phyloP scores from a whole-genome alignment of 2,329 filamentous ascomycete genomes.

The Colletotrichum sansevieriae region DNA sequence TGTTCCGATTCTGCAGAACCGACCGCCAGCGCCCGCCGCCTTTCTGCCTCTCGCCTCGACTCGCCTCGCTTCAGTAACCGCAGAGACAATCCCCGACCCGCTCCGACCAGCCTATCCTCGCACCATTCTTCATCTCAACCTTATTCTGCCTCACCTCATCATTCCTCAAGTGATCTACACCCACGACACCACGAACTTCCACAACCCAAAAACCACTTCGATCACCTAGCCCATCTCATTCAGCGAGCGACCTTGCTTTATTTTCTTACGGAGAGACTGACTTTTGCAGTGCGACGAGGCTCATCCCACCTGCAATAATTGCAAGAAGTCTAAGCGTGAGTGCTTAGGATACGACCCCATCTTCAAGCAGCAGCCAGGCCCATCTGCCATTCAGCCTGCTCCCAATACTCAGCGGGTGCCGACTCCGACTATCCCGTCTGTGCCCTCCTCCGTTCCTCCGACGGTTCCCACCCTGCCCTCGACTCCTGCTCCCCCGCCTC shows the following conservation, averaged over 20 bases:
- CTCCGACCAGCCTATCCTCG: slow-evolving; percentile 7
- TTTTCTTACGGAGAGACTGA: slow-evolving; percentile 8
- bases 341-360: slow-evolving; percentile 90
- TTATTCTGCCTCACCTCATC: slow-evolving; percentile 21
- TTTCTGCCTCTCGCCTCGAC: slow-evolving; percentile 4
- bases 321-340: slow-evolving; percentile 89
- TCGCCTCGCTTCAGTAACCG: slow-evolving; percentile 9
- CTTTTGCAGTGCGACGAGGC: slow-evolving; percentile 88
- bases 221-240: background rate
- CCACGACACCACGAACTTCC: background rate
- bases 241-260: background rate
- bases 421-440: slow-evolving; percentile 51
- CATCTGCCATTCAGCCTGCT: slow-evolving; percentile 79
- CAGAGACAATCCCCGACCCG: slow-evolving; percentile 6
- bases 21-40: background rate
- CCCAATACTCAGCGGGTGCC: slow-evolving; percentile 61
- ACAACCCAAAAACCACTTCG: background rate
- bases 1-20: too few species aligned
- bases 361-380: slow-evolving; percentile 81
- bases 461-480: slow-evolving; percentile 40
- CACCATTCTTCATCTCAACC: slow-evolving; percentile 7
- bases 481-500: slow-evolving; percentile 45
- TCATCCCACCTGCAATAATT: slow-evolving; percentile 92
- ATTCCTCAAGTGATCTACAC: slow-evolving; percentile 2
- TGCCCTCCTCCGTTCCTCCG: slow-evolving; percentile 51